Base-by-base conservation (phyloP, 2,329 filamentous ascomycete genomes). In the Emergomyces africanus region DNA sequence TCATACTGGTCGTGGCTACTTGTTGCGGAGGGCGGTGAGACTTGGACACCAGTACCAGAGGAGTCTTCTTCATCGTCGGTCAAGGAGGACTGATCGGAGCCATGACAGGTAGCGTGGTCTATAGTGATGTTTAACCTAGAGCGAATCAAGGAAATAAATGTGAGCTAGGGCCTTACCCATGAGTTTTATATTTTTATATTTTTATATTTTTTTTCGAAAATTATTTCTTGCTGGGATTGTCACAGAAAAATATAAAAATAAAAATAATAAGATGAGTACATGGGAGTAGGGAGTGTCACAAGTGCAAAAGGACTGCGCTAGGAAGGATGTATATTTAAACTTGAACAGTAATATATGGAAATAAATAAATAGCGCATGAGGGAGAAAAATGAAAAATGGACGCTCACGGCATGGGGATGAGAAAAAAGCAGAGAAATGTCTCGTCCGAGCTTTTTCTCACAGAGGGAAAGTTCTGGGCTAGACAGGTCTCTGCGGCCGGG, bases 71-170 rank as follows among this genome's bases (percentile, higher is more conserved):
- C 75, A 66, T 70, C 71, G 23, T 70, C 71, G 35, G 46, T 41
- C 54, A 68, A 60, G 54, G 71, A 71, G 55, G 73, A 76, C 54
- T 67, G 66, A 61, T 73, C 72, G 62, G 72, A 75, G 61, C 67
- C 71, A 64, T 70, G 67, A 60, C 67, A 67, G 63, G 69, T 69
- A 61, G 67, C 70, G 58, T 61, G 59, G 62, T 70, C 73, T 67
- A 77, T 75, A 25, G 68, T 74, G 61, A 77, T 75, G 64, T 71
- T 75, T 66, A 74, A 68, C 68, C 75, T 77, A 64, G 59, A 61
- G 62, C 58, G 57, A 57, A 64, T 54, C 60, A 61, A 60, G 30
- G 12, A 28, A 51, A 41, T 60, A 30, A 53, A 50, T 55, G 44
- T 61, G 54, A 58, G 56, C 28, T 42, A 33, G 33, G 46, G 15